A percentile compares a stretch with the other conserved stretches of the same genome.
Evolutionary conservation across 306 rosid species (phyloP).

Genomic region (Cucurbita maxima): DNA sequence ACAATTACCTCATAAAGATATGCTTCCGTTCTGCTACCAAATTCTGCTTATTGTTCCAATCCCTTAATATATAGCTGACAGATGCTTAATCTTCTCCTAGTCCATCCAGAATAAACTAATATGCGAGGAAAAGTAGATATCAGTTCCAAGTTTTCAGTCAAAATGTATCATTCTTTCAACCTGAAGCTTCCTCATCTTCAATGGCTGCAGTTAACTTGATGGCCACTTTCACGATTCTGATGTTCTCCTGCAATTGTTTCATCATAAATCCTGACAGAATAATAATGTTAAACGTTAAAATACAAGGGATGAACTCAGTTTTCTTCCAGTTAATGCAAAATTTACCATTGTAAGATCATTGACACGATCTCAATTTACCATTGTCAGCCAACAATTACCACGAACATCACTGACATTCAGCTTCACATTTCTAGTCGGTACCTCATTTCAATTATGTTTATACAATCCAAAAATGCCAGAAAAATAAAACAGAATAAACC

Average conservation of each 20-base stretch:
- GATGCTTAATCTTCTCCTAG: no score
- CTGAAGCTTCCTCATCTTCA: background rate
- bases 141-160: background rate
- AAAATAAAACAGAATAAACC: background rate
- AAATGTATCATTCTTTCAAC: background rate
- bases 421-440: background rate
- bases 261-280: background rate
- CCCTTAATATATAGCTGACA: no score
- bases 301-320: background rate
- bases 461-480: background rate
- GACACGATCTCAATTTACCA: background rate
- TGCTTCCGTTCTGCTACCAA: background rate
- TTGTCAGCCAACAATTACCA: background rate
- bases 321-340: background rate
- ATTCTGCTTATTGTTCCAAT: background rate
- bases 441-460: background rate
- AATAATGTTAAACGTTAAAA: background rate
- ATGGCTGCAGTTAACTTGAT: background rate
- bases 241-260: background rate
- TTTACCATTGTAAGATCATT: no score
- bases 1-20: background rate
- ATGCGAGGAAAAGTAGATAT: background rate
- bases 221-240: background rate
- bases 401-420: background rate
- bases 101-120: background rate